These are phyloP conservation scores for Aureobasidium subglaciale DNA, from an alignment of 2,329 filamentous ascomycete genomes.

Conservation along the genomic window DNA sequence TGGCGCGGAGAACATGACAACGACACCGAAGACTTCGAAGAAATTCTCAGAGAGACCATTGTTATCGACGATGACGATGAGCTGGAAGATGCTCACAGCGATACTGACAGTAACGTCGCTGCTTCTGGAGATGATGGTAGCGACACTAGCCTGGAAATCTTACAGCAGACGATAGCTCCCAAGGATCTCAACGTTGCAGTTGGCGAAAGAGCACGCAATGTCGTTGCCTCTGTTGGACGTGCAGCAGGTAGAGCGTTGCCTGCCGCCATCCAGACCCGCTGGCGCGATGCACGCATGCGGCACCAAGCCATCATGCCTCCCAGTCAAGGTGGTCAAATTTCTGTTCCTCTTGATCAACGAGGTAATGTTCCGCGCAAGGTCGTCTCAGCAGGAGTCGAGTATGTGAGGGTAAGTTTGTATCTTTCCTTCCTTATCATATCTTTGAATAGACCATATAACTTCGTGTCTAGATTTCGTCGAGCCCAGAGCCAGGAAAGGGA, in stretches of 20 bases:
- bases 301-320: not conserved
- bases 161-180: slow-evolving; percentile 11
- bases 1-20: slow-evolving; percentile 57
- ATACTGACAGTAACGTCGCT: not conserved
- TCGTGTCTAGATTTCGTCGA: not conserved
- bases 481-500: not conserved
- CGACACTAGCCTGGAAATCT: slow-evolving; percentile 11
- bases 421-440: not conserved
- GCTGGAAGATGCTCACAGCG: slow-evolving; percentile 18
- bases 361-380: slow-evolving; percentile 12
- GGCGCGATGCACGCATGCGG: slow-evolving; percentile 8
- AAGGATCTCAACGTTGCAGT: slow-evolving; percentile 9
- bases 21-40: slow-evolving; percentile 47
- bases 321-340: not conserved
- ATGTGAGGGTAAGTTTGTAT: slow-evolving; percentile 10
- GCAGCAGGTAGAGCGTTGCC: not conserved
- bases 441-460: not conserved
- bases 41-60: slow-evolving; percentile 58
- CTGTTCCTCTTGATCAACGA: slow-evolving; percentile 11
- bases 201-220: not conserved
- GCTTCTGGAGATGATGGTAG: slow-evolving; percentile 3
- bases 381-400: slow-evolving; percentile 3
- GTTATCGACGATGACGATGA: slow-evolving; percentile 54
- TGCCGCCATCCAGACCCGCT: slow-evolving; percentile 8
- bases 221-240: not conserved